Evolutionary conservation across 495 filamentous ascomycete genomes (phyloP).

Genomic region (Podospora anserina): DNA sequence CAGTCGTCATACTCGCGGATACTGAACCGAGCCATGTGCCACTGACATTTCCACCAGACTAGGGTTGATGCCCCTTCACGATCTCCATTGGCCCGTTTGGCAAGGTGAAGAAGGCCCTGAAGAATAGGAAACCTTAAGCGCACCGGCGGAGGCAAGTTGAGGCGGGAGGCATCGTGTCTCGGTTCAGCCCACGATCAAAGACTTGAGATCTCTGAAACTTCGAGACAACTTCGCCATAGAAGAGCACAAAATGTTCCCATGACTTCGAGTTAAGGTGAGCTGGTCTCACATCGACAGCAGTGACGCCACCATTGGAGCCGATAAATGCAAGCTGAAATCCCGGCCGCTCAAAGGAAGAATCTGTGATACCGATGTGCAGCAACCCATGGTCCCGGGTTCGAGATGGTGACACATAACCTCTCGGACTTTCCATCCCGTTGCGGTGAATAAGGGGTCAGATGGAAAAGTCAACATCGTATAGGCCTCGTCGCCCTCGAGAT

Average conservation of each 20-base stretch:
- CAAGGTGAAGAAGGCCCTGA: background rate
- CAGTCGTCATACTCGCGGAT: slow-evolving; percentile 7
- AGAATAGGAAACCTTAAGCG: background rate
- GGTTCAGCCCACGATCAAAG: background rate
- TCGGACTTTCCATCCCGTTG: slow-evolving; percentile 1
- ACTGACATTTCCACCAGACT: background rate
- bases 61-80: background rate
- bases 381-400: background rate
- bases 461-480: slow-evolving; percentile 9
- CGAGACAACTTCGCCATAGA: slow-evolving; percentile 6
- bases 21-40: background rate
- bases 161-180: background rate
- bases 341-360: background rate
- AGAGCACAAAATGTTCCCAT: slow-evolving; percentile 4
- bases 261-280: background rate
- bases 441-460: slow-evolving; percentile 10
- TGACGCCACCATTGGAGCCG: background rate
- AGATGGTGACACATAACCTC: slow-evolving; percentile 3
- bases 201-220: background rate
- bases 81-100: background rate
- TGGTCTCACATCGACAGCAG: background rate
- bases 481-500: background rate
- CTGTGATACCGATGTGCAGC: slow-evolving; percentile 1
- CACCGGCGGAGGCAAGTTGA: background rate
- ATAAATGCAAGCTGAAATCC: slow-evolving; percentile 9